These are phyloP conservation scores for Rhodotorula sp. DNA, from an alignment of 1,284 basidiomycete genomes.

Conservation along the genomic window DNA sequence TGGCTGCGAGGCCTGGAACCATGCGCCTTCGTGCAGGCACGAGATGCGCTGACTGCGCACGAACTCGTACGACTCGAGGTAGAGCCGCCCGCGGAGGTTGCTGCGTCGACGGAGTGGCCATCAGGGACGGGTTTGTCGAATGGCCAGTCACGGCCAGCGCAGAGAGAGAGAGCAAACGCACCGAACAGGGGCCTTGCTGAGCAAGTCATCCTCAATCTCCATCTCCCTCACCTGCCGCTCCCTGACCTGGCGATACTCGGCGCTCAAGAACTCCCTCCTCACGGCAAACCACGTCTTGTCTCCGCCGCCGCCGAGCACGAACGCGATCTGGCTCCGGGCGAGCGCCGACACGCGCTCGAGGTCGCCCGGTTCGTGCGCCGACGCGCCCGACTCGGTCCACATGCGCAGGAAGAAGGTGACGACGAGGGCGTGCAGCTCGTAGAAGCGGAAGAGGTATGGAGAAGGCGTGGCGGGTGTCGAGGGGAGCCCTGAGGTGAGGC, in stretches of 20 bases:
- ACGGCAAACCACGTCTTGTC: slow-evolving; percentile 26
- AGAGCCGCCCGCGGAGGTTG: slow-evolving; percentile 80
- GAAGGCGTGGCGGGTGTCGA: slow-evolving; percentile 61
- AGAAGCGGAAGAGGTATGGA: slow-evolving; percentile 86
- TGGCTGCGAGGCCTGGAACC: slow-evolving; percentile 71
- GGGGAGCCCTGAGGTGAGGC: slow-evolving; percentile 71
- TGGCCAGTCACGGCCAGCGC: not conserved
- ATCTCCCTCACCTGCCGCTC: slow-evolving; percentile 93
- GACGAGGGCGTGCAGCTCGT: slow-evolving; percentile 67
- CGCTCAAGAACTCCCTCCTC: slow-evolving; percentile 70
- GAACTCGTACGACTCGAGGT: slow-evolving; percentile 90
- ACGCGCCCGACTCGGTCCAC: slow-evolving; percentile 91
- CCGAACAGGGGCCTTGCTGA: slow-evolving; percentile 81
- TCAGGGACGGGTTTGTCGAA: no score
- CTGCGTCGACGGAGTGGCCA: no score
- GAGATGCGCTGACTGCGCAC: slow-evolving; percentile 86
- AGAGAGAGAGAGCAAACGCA: slow-evolving; percentile 52
- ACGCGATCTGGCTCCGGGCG: slow-evolving; percentile 70
- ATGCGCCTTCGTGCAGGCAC: slow-evolving; percentile 83
- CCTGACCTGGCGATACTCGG: slow-evolving; percentile 81
- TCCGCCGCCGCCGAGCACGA: slow-evolving; percentile 9
- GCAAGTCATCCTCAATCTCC: slow-evolving; percentile 84
- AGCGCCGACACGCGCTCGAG: slow-evolving; percentile 79
- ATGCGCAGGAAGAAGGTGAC: slow-evolving; percentile 88
- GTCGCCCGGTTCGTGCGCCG: slow-evolving; percentile 64